Base-by-base conservation (phyloP, 345 rosid genomes). In the Lepidium sativum region DNA sequence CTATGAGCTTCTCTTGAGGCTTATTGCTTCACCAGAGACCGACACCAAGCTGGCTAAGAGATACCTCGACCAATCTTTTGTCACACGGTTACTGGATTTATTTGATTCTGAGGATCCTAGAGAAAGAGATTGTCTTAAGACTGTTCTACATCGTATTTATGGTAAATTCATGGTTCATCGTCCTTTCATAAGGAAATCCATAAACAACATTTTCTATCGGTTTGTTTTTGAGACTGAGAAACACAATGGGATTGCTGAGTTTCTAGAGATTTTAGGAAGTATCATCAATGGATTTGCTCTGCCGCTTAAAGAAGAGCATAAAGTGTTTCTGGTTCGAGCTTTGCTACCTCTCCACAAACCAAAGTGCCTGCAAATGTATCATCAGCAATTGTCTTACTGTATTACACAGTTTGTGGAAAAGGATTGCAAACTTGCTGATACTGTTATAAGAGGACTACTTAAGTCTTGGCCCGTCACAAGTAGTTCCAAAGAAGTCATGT, bases 111-210 rank as follows among this genome's bases (percentile, higher is more conserved):
- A 91, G 80, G 98, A 91, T 82, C 96, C 87, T 16, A 80, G 96
- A 76, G 97, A 91, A 62, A 84, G 96, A 74, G 98, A 88, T 39
- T 84, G 86, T 68, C 71, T 86, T 67, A 91, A 91, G 77, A 86
- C 90, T 9, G 83, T 88, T 52, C 88, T 91, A 4, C 98, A 91
- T 54, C 91, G 95, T 7, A 77, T 84, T 54, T 91, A 91, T 59
- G 98, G 98, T 3, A 91, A 91, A 73, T 91, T 91, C 72, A 91
- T 91, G 98, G 90, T 82, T 45, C 89, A 91, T 80, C 94, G 96
- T 35, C 88, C 98, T 1, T 86, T 86, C 77, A 85, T 91, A 58
- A 83, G 98, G 80, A 91, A 86, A 70, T 76, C 88, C 15, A 88
- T 88, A 56, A 91, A 88, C 76, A 86, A 81, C 63, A 86, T 85